Conservation (phyloP, 2,329 filamentous ascomycete species). For the Talaromyces rugulosus region DNA sequence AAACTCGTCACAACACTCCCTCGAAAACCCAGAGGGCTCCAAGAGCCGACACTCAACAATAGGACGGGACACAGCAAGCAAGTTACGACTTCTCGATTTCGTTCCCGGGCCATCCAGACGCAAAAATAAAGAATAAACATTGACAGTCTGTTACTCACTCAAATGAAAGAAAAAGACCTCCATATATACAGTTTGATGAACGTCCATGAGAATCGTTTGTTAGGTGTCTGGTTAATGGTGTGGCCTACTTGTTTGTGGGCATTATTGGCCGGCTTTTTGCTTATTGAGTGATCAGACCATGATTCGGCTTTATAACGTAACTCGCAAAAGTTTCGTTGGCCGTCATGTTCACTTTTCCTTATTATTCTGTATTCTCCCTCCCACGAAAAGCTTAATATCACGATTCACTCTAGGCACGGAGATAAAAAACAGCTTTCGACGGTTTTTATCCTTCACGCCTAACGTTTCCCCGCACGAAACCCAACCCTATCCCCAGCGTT, state of each 20-base stretch:
- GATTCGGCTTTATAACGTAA: neutral
- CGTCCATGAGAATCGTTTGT: neutral
- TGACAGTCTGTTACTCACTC: neutral
- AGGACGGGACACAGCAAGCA: slow-evolving; percentile 35
- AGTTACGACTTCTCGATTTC: slow-evolving; percentile 43
- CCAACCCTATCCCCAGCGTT: slow-evolving; percentile 10
- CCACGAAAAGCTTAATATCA: neutral
- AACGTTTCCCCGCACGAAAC: neutral
- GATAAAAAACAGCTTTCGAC: neutral
- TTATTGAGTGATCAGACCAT: neutral
- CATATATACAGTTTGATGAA: neutral
- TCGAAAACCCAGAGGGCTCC: slow-evolving; percentile 35
- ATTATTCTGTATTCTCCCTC: neutral
- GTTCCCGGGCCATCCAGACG: slow-evolving; percentile 38
- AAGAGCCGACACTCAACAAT: slow-evolving; percentile 36
- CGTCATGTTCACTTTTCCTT: neutral
- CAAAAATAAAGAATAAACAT: slow-evolving; percentile 34
- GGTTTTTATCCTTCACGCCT: neutral
- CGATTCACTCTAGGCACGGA: neutral
- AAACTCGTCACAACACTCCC: slow-evolving; percentile 44
- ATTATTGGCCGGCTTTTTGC: neutral
- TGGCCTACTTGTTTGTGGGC: neutral
- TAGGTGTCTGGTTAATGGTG: neutral
- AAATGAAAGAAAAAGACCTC: neutral
- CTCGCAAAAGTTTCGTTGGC: neutral